phyloP scores from a whole-genome alignment of 2,329 filamentous ascomycete species.

The Exophiala oligosperma region DNA sequence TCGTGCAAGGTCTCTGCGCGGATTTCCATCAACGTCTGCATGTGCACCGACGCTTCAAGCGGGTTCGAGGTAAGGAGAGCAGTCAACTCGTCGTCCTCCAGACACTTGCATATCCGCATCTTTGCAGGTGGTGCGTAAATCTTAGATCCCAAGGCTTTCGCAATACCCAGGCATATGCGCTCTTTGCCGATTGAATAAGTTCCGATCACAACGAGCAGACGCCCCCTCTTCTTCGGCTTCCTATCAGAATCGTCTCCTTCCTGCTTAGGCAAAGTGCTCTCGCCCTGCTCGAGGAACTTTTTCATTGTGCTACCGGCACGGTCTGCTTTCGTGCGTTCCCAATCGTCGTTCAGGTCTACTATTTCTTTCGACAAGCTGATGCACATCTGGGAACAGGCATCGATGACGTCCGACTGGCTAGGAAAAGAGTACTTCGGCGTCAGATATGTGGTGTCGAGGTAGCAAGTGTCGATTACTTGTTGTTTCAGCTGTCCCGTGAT shows the following conservation, averaged over 20 bases:
- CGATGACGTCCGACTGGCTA: slow-evolving; percentile 81
- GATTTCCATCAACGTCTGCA: slow-evolving; percentile 95
- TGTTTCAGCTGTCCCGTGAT: slow-evolving; percentile 70
- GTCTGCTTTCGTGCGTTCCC: slow-evolving; percentile 57
- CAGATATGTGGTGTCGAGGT: slow-evolving; percentile 95
- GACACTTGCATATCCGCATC: slow-evolving; percentile 76
- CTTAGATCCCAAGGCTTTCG: slow-evolving; percentile 78
- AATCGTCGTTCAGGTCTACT: slow-evolving; percentile 56
- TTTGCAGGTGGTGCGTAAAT: slow-evolving; percentile 86
- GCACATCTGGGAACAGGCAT: slow-evolving; percentile 84
- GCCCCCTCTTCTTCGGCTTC: slow-evolving; percentile 50
- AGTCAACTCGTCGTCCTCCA: slow-evolving; percentile 81
- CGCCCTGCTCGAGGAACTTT: slow-evolving; percentile 58
- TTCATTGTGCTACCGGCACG: slow-evolving; percentile 60
- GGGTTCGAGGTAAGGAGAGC: slow-evolving; percentile 77
- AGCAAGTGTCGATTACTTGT: slow-evolving; percentile 92
- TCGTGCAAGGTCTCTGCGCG: slow-evolving; percentile 85
- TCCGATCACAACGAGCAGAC: slow-evolving; percentile 86
- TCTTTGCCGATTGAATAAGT: slow-evolving; percentile 99
- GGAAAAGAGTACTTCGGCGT: slow-evolving; percentile 96
- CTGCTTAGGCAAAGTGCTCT: slow-evolving; percentile 37
- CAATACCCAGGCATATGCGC: slow-evolving; percentile 89
- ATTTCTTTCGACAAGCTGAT: slow-evolving; percentile 70
- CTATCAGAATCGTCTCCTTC: slow-evolving; percentile 30
- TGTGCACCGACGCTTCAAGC: slow-evolving; percentile 87